Evolutionary conservation across 179 eudicot species (phyloP).

Genomic region (Vitellaria paradoxa): DNA sequence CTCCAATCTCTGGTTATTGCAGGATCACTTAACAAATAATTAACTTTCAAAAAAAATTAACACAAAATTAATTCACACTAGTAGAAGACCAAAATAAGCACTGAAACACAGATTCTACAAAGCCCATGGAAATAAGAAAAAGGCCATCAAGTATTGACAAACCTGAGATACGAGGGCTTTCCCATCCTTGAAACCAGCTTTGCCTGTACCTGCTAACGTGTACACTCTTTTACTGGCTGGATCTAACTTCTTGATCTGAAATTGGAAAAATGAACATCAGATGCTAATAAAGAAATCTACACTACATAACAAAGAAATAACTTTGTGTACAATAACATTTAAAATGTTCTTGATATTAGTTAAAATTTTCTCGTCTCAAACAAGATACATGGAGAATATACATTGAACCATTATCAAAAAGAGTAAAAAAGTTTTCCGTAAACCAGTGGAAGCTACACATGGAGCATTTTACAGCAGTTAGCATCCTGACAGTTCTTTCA

Average conservation of each 20-base stretch:
- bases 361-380: too few species aligned
- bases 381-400: too few species aligned
- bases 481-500: neutral
- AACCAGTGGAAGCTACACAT: constrained; percentile 1
- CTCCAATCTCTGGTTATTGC: too few species aligned
- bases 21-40: neutral
- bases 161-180: constrained; percentile 78
- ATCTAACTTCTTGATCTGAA: constrained; percentile 89
- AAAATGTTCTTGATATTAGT: too few species aligned
- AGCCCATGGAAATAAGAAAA: neutral
- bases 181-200: constrained; percentile 97
- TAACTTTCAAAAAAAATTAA: too few species aligned
- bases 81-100: neutral
- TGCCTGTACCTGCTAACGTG: constrained; percentile 83
- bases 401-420: too few species aligned
- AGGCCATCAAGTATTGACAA: constrained; percentile 8
- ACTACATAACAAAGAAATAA: too few species aligned
- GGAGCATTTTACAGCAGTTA: neutral
- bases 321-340: too few species aligned
- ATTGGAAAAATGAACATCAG: constrained; percentile 11
- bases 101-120: neutral
- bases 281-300: too few species aligned
- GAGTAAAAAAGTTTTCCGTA: neutral
- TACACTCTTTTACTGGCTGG: constrained; percentile 64
- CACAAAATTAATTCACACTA: too few species aligned